Base-by-base conservation (phyloP, 306 rosid species). In the Gastrolobium villosum region DNA sequence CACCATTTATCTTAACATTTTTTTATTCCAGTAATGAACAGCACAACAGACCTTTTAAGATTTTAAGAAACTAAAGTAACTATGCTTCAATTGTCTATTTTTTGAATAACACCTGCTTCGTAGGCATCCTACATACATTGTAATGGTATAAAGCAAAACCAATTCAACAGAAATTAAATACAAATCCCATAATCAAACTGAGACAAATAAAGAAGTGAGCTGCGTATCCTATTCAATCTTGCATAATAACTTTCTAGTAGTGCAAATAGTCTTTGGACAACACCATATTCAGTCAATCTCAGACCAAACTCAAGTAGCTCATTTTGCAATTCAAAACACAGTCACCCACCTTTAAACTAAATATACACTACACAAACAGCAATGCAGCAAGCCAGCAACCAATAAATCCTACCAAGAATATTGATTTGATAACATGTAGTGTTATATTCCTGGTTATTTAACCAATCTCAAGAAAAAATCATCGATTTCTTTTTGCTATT, bases 391-490 rank as follows among this genome's bases (percentile, higher is more conserved):
- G 7, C 9, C 46, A 56, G 9, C 34, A 49, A 60, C 10, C 9
- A 49, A 56, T 39, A 69, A 67, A 75, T 28, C 30, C 44, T n/a
- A 28, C 71, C 32, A 13, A 39, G 34, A 32, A 75, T 31, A 40
- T 35, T 49, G 31, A 39, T 56, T 65, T 67, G 61, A 72, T 35
- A 48, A 5, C 7, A 26, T 14, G 50, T 7, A 79, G 6, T 11
- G 64, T 14, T 41, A 59, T 55, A 75, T 62, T 57, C 50, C 46
- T 36, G 15, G 9, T 52, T 43, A 43, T 4, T 6, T 57, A 53
- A 35, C 70, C 28, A 34, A 74, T 66, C 65, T 52, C 56, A n/a
- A 74, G 48, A 56, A 74, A 55, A 50, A 65, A 36, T 56, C 15
- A 53, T 35, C 44, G 13, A 11, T 40, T 53, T 14, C 5, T 35